Percentiles rank a stretch among this genome's conserved stretches.
Conservation (phyloP, 2,329 filamentous ascomycete genomes). For the Nemania serpens region DNA sequence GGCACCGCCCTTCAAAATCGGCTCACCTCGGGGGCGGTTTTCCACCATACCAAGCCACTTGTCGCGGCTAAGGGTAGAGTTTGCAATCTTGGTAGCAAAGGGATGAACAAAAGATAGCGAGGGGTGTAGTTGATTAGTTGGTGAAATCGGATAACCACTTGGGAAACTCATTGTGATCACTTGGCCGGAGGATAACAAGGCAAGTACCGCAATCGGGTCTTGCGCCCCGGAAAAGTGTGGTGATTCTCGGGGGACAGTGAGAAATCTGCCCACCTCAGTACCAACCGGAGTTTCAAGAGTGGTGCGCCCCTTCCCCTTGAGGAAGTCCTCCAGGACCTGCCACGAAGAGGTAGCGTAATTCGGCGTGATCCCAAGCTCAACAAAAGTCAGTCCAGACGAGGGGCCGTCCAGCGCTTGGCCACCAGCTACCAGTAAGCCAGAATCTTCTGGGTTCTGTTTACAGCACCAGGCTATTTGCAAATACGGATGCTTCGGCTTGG, state of each 20-base stretch:
- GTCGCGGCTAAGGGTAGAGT: slow-evolving; percentile 76
- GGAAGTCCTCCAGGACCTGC: slow-evolving; percentile 79
- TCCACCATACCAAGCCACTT: slow-evolving; percentile 93
- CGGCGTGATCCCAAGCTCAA: slow-evolving; percentile 87
- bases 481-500: slow-evolving; percentile 73
- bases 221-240: slow-evolving; percentile 88
- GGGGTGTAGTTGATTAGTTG: slow-evolving; percentile 89
- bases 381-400: slow-evolving; percentile 80
- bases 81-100: slow-evolving; percentile 74
- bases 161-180: slow-evolving; percentile 90
- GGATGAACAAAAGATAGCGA: slow-evolving; percentile 89
- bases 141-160: slow-evolving; percentile 85
- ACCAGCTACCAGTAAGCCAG: slow-evolving; percentile 83
- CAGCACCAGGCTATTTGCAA: slow-evolving; percentile 88
- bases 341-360: slow-evolving; percentile 90
- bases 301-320: slow-evolving; percentile 74
- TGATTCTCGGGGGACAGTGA: slow-evolving; percentile 78
- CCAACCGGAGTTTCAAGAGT: slow-evolving; percentile 77
- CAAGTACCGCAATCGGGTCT: slow-evolving; percentile 85
- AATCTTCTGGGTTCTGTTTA: slow-evolving; percentile 92
- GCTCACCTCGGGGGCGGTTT: slow-evolving; percentile 76
- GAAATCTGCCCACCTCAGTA: slow-evolving; percentile 78
- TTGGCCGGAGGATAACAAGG: slow-evolving; percentile 83
- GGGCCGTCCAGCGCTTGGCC: slow-evolving; percentile 70
- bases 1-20: slow-evolving; percentile 77